Percentiles rank a stretch among this genome's conserved stretches.
Evolutionary conservation across 139 green algal genomes (phyloP).

Genomic region (Haematococcus lacustris): DNA sequence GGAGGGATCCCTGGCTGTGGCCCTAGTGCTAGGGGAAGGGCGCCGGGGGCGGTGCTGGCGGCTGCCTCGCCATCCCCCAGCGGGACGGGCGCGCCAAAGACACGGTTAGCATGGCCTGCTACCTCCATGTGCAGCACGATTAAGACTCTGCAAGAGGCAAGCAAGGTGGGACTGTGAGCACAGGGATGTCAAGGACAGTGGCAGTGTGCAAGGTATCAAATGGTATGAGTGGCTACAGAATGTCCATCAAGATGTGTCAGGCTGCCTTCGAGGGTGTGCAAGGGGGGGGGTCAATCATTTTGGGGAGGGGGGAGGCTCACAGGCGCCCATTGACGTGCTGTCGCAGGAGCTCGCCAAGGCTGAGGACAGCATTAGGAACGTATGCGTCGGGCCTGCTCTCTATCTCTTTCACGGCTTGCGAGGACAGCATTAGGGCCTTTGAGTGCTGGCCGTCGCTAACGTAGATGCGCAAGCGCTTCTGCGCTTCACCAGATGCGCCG

Average conservation of each 20-base stretch:
- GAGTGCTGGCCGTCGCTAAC: neutral
- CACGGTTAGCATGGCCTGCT: neutral
- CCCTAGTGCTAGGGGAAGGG: too few species aligned
- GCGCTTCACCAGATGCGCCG: too few species aligned
- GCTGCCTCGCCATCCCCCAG: neutral
- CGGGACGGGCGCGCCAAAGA: neutral
- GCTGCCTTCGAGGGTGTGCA: neutral
- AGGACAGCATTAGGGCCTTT: neutral
- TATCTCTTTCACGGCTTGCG: neutral
- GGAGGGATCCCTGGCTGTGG: too few species aligned
- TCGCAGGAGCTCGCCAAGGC: neutral
- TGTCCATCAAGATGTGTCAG: neutral
- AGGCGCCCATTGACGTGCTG: neutral
- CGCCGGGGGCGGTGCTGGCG: neutral
- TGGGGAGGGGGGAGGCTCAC: neutral
- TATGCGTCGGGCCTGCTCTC: neutral
- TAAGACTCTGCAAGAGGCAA: neutral
- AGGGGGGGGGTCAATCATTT: neutral
- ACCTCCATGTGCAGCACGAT: neutral
- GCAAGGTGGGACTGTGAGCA: neutral
- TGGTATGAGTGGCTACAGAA: neutral
- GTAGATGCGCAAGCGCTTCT: neutral
- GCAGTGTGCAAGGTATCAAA: neutral
- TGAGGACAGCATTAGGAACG: neutral
- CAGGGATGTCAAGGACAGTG: neutral